Evolutionary conservation across 768 basidiomycete species (phyloP).

Genomic region (Trametes gibbosa): DNA sequence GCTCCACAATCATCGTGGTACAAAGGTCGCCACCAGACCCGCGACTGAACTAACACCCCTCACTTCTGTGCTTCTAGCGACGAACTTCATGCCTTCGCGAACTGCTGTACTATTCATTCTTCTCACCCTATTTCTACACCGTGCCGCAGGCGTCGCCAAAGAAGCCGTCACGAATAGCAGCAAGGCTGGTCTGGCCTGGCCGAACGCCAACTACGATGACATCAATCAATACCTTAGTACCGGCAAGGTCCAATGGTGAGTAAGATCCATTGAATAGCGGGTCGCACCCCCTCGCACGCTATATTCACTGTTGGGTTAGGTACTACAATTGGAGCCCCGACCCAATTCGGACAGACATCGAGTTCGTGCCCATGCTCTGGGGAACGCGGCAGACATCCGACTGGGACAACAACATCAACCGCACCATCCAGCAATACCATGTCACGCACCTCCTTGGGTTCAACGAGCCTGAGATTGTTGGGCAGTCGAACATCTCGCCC

Average conservation of each 20-base stretch:
- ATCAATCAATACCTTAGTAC: conserved; percentile 42
- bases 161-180: conserved; percentile 29
- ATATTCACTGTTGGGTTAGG: conserved; percentile 28
- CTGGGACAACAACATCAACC: conserved; percentile 41
- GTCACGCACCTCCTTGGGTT: conserved; percentile 48
- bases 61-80: not conserved
- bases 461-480: conserved; percentile 48
- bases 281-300: not conserved
- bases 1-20: not conserved
- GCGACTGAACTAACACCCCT: not conserved
- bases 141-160: not conserved
- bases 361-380: conserved; percentile 61
- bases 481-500: conserved; percentile 51
- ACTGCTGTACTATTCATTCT: conserved; percentile 1
- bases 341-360: conserved; percentile 37
- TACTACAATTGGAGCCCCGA: conserved; percentile 52
- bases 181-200: conserved; percentile 54
- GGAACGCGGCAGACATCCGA: conserved; percentile 38
- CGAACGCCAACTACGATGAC: conserved; percentile 41
- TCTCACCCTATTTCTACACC: conserved; percentile 11
- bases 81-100: conserved; percentile 8
- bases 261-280: not conserved
- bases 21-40: not conserved
- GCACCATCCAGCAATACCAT: conserved; percentile 35
- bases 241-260: conserved; percentile 51